Base-by-base conservation (phyloP, 2,329 filamentous ascomycete species). In the Ophiocordyceps camponoti-floridani region DNA sequence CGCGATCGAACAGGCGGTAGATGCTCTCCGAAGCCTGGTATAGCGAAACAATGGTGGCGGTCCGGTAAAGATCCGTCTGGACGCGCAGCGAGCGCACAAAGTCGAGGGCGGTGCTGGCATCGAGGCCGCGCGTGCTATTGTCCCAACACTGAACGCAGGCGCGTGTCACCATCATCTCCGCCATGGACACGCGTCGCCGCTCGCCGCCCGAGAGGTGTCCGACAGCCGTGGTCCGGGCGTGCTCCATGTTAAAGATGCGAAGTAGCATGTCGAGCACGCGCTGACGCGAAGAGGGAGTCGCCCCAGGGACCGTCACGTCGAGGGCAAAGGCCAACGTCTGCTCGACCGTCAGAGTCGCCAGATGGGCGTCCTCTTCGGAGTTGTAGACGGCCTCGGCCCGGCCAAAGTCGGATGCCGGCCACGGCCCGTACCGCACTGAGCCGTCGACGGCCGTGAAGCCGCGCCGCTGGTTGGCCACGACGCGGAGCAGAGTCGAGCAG, bases 221-320 rank as follows among this genome's bases (percentile, higher is more conserved):
- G 26, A 94, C 85, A 28, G 89, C 77, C 0, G 88, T 95, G 57
- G 87, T 75, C 44, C 77, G 73, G 0, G 86, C 93, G 60, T 94
- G 86, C 59, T 88, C 82, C 45, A 94, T 94, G 57, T 89, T 91
- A 69, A 94, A 93, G 83, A 93, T 91, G 56, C 84, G 85, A 44
- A 94, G 68, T 47, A 94, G 69, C 54, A 81, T 75, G 16, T 76
- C 71, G 48, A 88, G 66, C 89, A 89, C 14, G 82, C 78, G 6
- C 63, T 59, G 58, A 83, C 82, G 37, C 74, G 78, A 52, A 91
- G 71, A 75, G 0, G 84, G 83, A 42, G 85, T 71, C 60, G 88
- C 87, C 14, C 82, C 79, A 6, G 88, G 86, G 13, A 84, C 80
- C 62, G 93, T 94, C 30, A 80, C 84, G 55, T 91, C 83, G 4